These are phyloP conservation scores for Solanum pennellii DNA, from an alignment of 257 asterid species.

Conservation along the genomic window DNA sequence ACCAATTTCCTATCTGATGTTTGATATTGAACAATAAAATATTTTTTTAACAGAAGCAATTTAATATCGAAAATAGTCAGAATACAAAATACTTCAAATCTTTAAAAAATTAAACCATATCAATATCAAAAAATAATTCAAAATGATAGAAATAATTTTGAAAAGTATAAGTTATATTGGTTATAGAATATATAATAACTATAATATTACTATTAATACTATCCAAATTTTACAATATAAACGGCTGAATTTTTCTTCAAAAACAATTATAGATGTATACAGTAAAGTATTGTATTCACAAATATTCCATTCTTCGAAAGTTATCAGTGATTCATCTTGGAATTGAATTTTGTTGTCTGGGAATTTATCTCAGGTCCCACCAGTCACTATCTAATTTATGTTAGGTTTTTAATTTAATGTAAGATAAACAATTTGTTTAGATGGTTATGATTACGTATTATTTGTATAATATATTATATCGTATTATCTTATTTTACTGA, in stretches of 20 bases:
- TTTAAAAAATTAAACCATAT: too few species aligned
- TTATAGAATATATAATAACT: too few species aligned
- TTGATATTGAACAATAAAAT: fast-evolving
- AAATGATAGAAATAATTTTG: too few species aligned
- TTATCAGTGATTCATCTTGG: neutral
- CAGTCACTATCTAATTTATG: neutral
- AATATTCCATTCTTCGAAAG: neutral
- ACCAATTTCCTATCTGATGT: too few species aligned
- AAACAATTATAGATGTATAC: neutral
- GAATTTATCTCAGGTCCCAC: neutral
- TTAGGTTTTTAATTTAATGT: neutral
- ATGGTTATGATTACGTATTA: neutral
- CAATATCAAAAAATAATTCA: too few species aligned
- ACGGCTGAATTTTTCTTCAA: neutral
- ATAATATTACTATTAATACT: too few species aligned
- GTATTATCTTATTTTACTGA: too few species aligned
- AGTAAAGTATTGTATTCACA: too few species aligned
- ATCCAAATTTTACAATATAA: neutral
- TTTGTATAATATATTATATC: too few species aligned
- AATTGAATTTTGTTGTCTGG: neutral
- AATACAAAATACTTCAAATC: too few species aligned
- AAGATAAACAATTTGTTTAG: neutral
- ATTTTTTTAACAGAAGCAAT: too few species aligned
- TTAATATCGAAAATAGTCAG: fast-evolving
- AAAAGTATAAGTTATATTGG: too few species aligned